Evolutionary conservation across 2,329 filamentous ascomycete species (phyloP), one percentile per base, ranked within the genome.

Genomic region (Phyllosticta citribraziliensis): DNA sequence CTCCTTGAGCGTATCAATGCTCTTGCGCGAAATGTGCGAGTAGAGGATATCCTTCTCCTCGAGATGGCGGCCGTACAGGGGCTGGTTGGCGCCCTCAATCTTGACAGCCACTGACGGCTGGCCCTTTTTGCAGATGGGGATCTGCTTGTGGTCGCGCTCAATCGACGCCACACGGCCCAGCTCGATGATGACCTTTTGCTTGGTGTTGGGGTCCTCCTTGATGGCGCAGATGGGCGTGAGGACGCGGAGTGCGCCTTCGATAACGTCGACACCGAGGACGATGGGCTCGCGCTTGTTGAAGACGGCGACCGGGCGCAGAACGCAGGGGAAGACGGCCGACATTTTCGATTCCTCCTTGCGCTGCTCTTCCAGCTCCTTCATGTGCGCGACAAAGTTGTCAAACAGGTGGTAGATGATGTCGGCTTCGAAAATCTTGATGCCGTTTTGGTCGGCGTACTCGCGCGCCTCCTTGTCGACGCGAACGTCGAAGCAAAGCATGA

Each of bases 351-450:
- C 92, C 71, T 97, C 93, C 81, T 97, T 97, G 80, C 91, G 92
- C 81, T 92, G 88, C 77, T 93, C 91, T 30, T 87, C 81, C 67
- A 96, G 83, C 68, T 89, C 82, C 30, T 87, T 86, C 89, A 97
- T 96, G 76, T 99, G 93, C 75, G 89, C 90, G 52, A 89, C 97
- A 78, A 99, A 99, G 66, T 89, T 82, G 75, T 99, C 95, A 74
- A 99, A 99, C 62, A 99, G 80, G 75, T 99, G 94, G 76, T 99
- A 99, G 71, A 99, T 99, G 69, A 99, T 99, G 75, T 99, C 93
- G 2, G 95, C 94, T 2, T 91, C 96, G 80, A 99, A 99, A 69
- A 99, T 89, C 81, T 96, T 97, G 78, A 99, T 89, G 57, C 91
- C 91, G 64, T 96, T 86, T 62, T 97, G 91, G 19, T 97, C 91